Evolutionary conservation across 2,329 filamentous ascomycete species (phyloP).

Genomic region (Dothideomycetes sp.): DNA sequence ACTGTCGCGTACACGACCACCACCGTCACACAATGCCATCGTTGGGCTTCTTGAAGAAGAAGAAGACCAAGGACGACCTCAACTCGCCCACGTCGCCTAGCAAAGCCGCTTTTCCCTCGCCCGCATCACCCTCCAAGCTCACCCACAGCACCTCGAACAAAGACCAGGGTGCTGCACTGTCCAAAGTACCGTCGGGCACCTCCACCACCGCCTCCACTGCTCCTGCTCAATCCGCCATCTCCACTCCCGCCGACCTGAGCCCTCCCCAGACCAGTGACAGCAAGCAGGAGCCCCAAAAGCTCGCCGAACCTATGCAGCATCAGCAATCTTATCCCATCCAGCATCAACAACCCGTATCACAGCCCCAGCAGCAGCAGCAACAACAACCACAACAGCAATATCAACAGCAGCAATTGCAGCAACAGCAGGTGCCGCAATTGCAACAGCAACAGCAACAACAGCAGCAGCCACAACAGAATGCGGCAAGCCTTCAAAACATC

Average conservation of each 20-base stretch:
- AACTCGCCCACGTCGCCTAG: conserved; percentile 53
- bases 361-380: conserved; percentile 6
- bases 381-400: background rate
- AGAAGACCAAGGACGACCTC: conserved; percentile 82
- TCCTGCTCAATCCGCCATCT: conserved; percentile 15
- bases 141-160: background rate
- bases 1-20: conserved; percentile 11
- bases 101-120: conserved; percentile 37
- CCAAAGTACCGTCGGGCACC: conserved; percentile 17
- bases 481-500: conserved; percentile 73
- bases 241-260: conserved; percentile 3
- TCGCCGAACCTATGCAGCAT: conserved; percentile 34
- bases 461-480: conserved; percentile 51
- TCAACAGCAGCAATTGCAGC: conserved; percentile 19
- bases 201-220: conserved; percentile 17
- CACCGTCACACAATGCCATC: conserved; percentile 61
- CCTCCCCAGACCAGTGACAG: conserved; percentile 5
- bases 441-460: conserved; percentile 19
- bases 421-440: conserved; percentile 15
- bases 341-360: background rate
- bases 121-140: conserved; percentile 9
- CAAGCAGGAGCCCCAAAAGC: conserved; percentile 19
- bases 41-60: conserved; percentile 96
- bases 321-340: conserved; percentile 13
- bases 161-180: conserved; percentile 7